Percentiles rank a stretch among this genome's conserved stretches.
phyloP scores from a whole-genome alignment of 176 grass and related monocot genomes.

The Ensete glaucum region DNA sequence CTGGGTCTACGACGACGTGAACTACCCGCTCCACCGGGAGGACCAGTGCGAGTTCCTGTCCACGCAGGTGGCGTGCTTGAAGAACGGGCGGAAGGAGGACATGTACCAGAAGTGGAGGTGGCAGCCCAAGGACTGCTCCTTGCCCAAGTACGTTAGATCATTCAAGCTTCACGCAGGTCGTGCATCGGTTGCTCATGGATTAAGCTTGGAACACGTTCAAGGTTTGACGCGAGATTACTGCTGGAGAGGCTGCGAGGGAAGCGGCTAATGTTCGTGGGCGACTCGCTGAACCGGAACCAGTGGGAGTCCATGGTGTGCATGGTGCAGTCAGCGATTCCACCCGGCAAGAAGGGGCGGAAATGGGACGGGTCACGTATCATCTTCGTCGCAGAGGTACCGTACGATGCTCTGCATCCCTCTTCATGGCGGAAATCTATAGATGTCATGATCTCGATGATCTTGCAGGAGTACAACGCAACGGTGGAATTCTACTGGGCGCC shows the following conservation, averaged over 20 bases:
- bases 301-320: conserved; percentile 20
- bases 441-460: neutral
- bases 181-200: neutral
- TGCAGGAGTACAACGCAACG: conserved; percentile 62
- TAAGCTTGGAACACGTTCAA: neutral
- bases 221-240: conserved; percentile 12
- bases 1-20: conserved; percentile 69
- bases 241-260: conserved; percentile 12
- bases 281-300: conserved; percentile 16
- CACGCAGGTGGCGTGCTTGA: conserved; percentile 67
- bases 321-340: conserved; percentile 6
- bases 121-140: conserved; percentile 75
- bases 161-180: neutral
- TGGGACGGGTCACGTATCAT: neutral
- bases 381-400: neutral
- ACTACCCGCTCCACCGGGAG: conserved; percentile 50
- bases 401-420: no score
- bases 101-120: conserved; percentile 92
- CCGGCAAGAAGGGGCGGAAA: neutral
- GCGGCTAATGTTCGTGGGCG: conserved; percentile 16
- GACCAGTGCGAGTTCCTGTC: conserved; percentile 60
- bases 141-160: conserved; percentile 12
- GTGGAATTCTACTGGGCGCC: conserved; percentile 94
- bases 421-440: no score
- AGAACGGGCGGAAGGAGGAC: conserved; percentile 64